Base-by-base conservation (phyloP, 73 alveolate genomes). In the Halteria grandinella region DNA sequence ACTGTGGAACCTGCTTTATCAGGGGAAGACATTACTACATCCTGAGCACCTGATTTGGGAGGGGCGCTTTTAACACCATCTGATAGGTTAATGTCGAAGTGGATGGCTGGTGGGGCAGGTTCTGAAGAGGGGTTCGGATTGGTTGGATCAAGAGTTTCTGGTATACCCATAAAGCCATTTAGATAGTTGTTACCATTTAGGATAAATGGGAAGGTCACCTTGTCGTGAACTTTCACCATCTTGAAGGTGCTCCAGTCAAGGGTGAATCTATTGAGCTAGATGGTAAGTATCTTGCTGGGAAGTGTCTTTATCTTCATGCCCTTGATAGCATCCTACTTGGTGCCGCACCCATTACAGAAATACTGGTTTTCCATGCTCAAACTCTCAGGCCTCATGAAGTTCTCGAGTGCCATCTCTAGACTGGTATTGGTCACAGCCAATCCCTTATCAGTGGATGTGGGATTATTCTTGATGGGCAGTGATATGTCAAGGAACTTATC, bases 261-360 rank as follows among this genome's bases (percentile, higher is more conserved):
- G 79, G 92, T 93, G 60, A 95, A 95, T 60, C 99, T 76, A 48
- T 91, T 91, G 33, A 95, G 83, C 33, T 88, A 93, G 12, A 95
- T 58, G 52, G 87, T 82, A 34, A 95, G 62, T 10, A 95, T 75
- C n/a, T 76, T 86, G 87, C 7, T 98, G 98, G 32, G 83, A 64
- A 45, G 60, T 85, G 37, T n/a, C n/a, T 79, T 87, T 18, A 95
- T 83, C 69, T 79, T 88, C 32, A 87, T 78, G 37, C 95, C 97
- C 75, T 94, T 95, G 44, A 75, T 86, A 0, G 99, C 99, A 62
- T 91, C 94, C 1, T 85, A 96, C 59, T 95, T 95, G 54, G 90
- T 86, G 62, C 85, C 77, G 58, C 99, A 95, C 58, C 55, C 86
- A 37, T 88, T 93, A 69, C 99, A 95, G 55, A 75, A 69, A 64